Evolutionary conservation across 1,284 basidiomycete genomes (phyloP).

Genomic region (Microbotryomycetes sp.): DNA sequence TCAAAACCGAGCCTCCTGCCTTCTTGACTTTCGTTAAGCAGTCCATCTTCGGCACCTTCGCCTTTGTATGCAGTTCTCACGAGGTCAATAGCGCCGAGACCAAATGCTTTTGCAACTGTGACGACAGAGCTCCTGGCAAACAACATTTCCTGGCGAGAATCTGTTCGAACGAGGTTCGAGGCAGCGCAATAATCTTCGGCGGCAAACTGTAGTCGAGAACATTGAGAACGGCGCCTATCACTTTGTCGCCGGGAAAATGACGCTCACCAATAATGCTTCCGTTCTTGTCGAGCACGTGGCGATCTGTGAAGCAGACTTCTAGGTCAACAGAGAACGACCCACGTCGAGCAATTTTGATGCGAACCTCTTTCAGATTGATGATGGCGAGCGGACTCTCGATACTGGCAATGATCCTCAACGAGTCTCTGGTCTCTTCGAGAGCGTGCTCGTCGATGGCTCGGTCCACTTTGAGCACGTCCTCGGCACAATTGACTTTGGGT

Average conservation of each 20-base stretch:
- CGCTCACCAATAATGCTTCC: constrained; percentile 18
- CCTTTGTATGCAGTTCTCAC: constrained; percentile 39
- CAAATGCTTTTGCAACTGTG: constrained; percentile 74
- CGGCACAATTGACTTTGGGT: constrained; percentile 30
- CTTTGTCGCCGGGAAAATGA: background rate
- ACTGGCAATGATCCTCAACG: constrained; percentile 19
- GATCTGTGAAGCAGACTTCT: constrained; percentile 11
- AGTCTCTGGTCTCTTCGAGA: background rate
- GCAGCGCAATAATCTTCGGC: constrained; percentile 84
- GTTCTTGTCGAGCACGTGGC: constrained; percentile 1
- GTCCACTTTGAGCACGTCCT: constrained; percentile 22
- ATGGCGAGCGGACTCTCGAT: constrained; percentile 31
- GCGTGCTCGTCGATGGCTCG: constrained; percentile 11
- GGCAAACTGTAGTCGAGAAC: constrained; percentile 55
- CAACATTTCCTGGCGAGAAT: constrained; percentile 64
- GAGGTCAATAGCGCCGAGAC: constrained; percentile 82
- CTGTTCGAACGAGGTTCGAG: constrained; percentile 73
- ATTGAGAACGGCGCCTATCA: too few species aligned
- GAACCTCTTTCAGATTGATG: constrained; percentile 25
- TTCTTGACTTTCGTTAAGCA: constrained; percentile 14
- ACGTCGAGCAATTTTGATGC: background rate
- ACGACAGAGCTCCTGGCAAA: constrained; percentile 80
- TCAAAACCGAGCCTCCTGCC: constrained; percentile 71
- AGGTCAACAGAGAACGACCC: background rate
- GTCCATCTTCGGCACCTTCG: background rate